These are phyloP conservation scores for Solanum chaucha DNA, from an alignment of 257 asterid genomes.

Conservation along the genomic window DNA sequence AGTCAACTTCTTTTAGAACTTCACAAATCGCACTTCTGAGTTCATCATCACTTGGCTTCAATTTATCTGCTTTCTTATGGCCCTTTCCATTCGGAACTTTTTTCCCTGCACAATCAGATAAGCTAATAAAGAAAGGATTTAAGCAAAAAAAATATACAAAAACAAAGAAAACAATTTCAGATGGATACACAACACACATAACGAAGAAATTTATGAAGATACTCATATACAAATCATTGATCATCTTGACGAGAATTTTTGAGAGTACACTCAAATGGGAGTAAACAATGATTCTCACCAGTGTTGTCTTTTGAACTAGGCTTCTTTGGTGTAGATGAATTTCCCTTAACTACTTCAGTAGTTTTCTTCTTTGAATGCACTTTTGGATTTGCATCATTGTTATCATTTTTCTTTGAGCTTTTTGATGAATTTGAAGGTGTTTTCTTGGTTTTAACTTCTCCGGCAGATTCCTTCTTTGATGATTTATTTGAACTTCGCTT, in stretches of 20 bases:
- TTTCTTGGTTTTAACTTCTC: conserved; percentile 35
- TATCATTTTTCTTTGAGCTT: conserved; percentile 23
- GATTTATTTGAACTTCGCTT: conserved; percentile 33
- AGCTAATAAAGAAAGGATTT: neutral
- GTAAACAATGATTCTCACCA: conserved; percentile 32
- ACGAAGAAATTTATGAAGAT: neutral
- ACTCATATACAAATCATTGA: neutral
- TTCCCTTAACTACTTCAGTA: conserved; percentile 35
- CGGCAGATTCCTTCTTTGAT: conserved; percentile 34
- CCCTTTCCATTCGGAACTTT: conserved; percentile 24
- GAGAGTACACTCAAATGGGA: neutral
- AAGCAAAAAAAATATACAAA: neutral
- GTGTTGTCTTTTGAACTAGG: conserved; percentile 35
- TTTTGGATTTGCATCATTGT: conserved; percentile 30
- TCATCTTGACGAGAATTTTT: neutral
- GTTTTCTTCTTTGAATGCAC: conserved; percentile 43
- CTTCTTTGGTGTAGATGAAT: conserved; percentile 41
- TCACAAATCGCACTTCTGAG: conserved; percentile 28
- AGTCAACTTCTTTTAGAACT: conserved; percentile 31
- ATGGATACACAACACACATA: neutral
- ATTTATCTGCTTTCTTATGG: conserved; percentile 12
- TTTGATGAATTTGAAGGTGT: conserved; percentile 38
- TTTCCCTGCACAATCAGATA: conserved; percentile 21
- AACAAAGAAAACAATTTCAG: neutral
- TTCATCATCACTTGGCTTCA: conserved; percentile 24